phyloP scores from a whole-genome alignment of 2,329 filamentous ascomycete genomes.

The Apiospora pterosperma region DNA sequence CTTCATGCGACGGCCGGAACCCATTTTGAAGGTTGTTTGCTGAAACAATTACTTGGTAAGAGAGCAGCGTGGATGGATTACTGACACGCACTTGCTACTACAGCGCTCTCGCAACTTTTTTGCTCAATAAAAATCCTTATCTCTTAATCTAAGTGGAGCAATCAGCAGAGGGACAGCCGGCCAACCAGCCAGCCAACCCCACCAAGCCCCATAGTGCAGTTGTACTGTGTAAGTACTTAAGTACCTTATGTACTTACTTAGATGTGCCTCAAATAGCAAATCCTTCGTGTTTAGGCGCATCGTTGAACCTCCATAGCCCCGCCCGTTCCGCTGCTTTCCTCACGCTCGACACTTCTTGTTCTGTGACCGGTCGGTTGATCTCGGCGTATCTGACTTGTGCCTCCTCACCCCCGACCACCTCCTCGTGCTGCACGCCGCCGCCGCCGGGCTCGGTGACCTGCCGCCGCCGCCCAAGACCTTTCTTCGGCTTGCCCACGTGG shows the following conservation, averaged over 20 bases:
- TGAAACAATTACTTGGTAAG: neutral
- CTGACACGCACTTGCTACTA: neutral
- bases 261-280: conserved; percentile 43
- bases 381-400: conserved; percentile 64
- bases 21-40: conserved; percentile 1
- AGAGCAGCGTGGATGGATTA: neutral
- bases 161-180: no score
- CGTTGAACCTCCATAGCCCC: conserved; percentile 77
- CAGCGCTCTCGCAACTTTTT: conserved; percentile 1
- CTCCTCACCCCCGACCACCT: conserved; percentile 24
- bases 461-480: conserved; percentile 16
- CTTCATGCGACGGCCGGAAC: conserved; percentile 5
- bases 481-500: conserved; percentile 70
- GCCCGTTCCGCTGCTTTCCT: conserved; percentile 64
- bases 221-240: neutral
- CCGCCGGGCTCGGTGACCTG: conserved; percentile 11
- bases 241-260: no score
- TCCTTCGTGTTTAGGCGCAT: conserved; percentile 51
- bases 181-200: no score
- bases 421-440: conserved; percentile 24
- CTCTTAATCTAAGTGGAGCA: conserved; percentile 1
- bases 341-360: conserved; percentile 64
- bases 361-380: conserved; percentile 69
- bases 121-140: conserved; percentile 2
- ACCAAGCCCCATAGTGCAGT: no score